Conservation (phyloP, 768 basidiomycete species). For the Exidia glandulosa region DNA sequence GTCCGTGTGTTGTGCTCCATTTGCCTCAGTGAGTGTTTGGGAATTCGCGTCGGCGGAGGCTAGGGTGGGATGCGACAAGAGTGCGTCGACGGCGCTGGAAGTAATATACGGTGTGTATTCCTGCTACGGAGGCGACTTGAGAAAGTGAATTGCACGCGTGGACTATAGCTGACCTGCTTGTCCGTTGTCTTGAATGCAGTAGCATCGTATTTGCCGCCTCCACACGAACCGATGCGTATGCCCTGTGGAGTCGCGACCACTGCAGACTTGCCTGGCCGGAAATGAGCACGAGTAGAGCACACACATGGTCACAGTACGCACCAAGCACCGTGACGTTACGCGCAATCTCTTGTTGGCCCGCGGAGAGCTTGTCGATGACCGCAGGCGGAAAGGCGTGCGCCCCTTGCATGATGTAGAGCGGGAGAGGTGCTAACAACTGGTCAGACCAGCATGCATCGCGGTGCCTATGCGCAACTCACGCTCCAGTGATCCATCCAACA, state of each 20-base stretch:
- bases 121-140: slow-evolving; percentile 30
- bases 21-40: slow-evolving; percentile 56
- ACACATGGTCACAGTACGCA: slow-evolving; percentile 28
- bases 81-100: slow-evolving; percentile 53
- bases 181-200: slow-evolving; percentile 48
- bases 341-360: slow-evolving; percentile 69
- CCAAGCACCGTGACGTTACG: slow-evolving; percentile 79
- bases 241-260: slow-evolving; percentile 70
- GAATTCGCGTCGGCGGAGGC: slow-evolving; percentile 35
- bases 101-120: slow-evolving; percentile 69
- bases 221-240: slow-evolving; percentile 64
- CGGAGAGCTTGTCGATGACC: slow-evolving; percentile 65
- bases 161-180: slow-evolving; percentile 40
- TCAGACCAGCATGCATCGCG: slow-evolving; percentile 1
- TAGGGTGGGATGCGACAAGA: slow-evolving; percentile 53
- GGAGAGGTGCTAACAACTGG: slow-evolving; percentile 56
- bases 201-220: slow-evolving; percentile 67
- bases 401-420: slow-evolving; percentile 91
- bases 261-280: slow-evolving; percentile 62
- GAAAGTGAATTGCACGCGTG: background rate
- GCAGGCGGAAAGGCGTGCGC: slow-evolving; percentile 57
- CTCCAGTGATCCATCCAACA: slow-evolving; percentile 57
- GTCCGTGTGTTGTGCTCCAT: slow-evolving; percentile 46
- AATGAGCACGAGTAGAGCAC: background rate
- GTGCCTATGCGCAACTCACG: slow-evolving; percentile 38